Evolutionary conservation across 1,284 basidiomycete genomes (phyloP), one percentile per base, ranked within the genome.

Genomic region (Pisolithus thermaeus): DNA sequence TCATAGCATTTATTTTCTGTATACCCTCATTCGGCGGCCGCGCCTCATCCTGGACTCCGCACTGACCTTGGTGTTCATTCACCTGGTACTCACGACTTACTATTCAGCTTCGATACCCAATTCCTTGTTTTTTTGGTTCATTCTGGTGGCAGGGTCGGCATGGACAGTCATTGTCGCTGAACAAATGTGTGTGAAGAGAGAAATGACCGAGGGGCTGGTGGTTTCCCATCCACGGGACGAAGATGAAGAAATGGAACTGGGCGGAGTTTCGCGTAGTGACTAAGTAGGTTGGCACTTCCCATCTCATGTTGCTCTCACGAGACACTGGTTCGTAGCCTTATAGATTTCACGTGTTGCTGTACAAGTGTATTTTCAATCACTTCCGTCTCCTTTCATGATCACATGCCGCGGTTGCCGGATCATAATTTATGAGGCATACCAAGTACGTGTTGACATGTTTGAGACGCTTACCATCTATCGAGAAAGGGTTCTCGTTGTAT

Each of bases 11-110:
- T 85, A 86, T 59, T 92, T 88, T 58, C 75, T 99, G 3, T 97
- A 92, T 69, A 78, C 81, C 58, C 76, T 99, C 58, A 79, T 99
- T 66, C 84, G 93, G 39, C 79, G 92, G 36, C 96, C 97, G 41
- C 91, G 94, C 5, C 81, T 97, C 61, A 89, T 99, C 62, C 84
- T 99, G 59, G 96, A 99, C 72, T 97, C 97, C 70, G 78, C 89
- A 7, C 68, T 96, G 52, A 98, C 97, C 0, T 81, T 98, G 49
- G 73, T 90, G 50, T 87, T 97, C 74, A 86, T 89, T 63, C 94
- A 99, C 70, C 73, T 97, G 47, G 83, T 97, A 49, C 73, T 97
- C 50, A 95, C 94, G 43, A 92, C 90, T 16, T 96, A 94, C 70
- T 97, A 95, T 70, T 84, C 93, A 2, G 82, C 84, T 44, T 79